These are phyloP conservation scores for Cordyceps cateniannulata DNA, from an alignment of 2,329 filamentous ascomycete genomes.

Conservation along the genomic window DNA sequence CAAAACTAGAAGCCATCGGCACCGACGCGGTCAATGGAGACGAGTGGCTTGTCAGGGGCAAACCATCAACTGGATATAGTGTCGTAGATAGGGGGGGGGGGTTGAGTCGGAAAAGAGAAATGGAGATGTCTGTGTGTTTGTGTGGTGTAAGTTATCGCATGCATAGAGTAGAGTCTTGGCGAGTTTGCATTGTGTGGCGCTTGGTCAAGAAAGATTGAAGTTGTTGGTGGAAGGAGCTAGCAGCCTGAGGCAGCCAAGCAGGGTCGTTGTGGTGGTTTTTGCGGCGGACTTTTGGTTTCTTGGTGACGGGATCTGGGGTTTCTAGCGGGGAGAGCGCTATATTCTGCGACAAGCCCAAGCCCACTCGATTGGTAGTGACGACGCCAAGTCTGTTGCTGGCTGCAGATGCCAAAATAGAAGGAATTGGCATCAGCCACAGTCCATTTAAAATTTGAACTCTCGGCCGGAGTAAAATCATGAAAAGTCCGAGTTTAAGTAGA, in stretches of 20 bases:
- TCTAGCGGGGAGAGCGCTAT: not conserved
- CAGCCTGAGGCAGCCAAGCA: not conserved
- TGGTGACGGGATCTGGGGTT: not conserved
- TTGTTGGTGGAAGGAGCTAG: not conserved
- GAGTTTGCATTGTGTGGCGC: conserved; percentile 3
- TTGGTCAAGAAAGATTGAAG: not conserved
- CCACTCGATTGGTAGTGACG: not conserved
- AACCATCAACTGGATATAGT: not conserved
- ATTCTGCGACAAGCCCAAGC: not conserved
- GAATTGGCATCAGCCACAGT: not conserved
- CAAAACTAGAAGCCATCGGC: not conserved
- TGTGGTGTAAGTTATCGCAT: not conserved
- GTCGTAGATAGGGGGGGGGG: not conserved
- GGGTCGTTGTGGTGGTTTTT: not conserved
- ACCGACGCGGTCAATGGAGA: not conserved
- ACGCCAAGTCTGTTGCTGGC: not conserved
- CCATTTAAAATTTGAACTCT: not conserved
- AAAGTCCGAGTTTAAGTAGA: not conserved
- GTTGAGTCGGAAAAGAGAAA: not conserved
- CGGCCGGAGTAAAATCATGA: not conserved
- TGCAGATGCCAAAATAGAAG: not conserved
- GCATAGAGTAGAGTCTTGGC: conserved; percentile 1
- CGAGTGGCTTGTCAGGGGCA: not conserved
- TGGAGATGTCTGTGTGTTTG: no score
- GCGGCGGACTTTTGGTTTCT: not conserved